phyloP scores from a whole-genome alignment of 306 rosid genomes.

The Cicer chorassanicum region DNA sequence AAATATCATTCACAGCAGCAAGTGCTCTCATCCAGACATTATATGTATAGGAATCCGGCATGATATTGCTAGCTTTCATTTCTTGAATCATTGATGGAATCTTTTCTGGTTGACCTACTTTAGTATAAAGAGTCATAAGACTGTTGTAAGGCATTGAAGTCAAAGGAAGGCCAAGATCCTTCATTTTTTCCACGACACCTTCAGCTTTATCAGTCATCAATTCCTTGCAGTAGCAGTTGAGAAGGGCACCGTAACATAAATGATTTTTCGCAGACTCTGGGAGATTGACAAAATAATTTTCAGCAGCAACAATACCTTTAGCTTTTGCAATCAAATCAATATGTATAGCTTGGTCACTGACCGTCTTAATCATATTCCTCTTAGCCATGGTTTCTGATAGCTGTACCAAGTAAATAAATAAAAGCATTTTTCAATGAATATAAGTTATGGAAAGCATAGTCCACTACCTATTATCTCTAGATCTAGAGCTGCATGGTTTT shows the following conservation, averaged over 20 bases:
- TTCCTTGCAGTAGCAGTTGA: constrained; percentile 95
- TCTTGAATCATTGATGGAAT: constrained; percentile 71
- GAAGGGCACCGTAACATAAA: constrained; percentile 81
- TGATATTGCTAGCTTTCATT: constrained; percentile 67
- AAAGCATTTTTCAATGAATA: constrained; percentile 4
- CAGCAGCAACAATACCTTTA: constrained; percentile 74
- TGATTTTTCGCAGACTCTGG: constrained; percentile 81
- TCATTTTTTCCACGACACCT: constrained; percentile 83
- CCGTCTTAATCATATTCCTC: constrained; percentile 82
- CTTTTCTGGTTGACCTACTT: constrained; percentile 65
- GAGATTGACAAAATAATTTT: constrained; percentile 71
- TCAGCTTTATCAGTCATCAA: constrained; percentile 80
- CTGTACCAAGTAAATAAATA: constrained; percentile 47
- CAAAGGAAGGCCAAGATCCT: constrained; percentile 77
- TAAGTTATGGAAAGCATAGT: background rate
- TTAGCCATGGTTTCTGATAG: constrained; percentile 76
- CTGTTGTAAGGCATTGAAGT: constrained; percentile 76
- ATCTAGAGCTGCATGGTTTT: constrained; percentile 17
- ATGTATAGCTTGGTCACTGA: constrained; percentile 88
- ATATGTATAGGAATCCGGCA: constrained; percentile 71
- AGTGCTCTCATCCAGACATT: constrained; percentile 89
- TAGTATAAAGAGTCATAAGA: constrained; percentile 84
- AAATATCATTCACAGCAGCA: constrained; percentile 76
- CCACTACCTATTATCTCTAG: background rate
- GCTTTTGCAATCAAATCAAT: constrained; percentile 83